A percentile compares a stretch with the other conserved stretches of the same genome.
phyloP scores from a whole-genome alignment of 176 grass and related monocot genomes.

The Bonia amplexicaulis region DNA sequence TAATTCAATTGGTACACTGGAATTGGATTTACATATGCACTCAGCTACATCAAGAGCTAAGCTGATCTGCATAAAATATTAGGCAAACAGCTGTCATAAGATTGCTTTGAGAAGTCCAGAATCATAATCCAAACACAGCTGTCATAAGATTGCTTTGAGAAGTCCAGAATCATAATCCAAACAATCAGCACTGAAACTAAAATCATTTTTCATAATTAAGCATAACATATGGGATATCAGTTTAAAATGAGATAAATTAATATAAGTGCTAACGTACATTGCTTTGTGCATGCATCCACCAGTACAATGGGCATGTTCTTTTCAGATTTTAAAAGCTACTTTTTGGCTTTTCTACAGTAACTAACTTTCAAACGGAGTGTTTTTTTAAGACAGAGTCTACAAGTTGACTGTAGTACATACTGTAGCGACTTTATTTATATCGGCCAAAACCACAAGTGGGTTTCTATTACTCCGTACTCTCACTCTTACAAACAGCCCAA shows the following conservation, averaged over 20 bases:
- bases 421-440: too few relatives aligned
- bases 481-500: too few relatives aligned
- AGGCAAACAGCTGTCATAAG: slow-evolving; percentile 14
- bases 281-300: neutral
- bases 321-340: too few relatives aligned
- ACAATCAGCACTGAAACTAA: neutral
- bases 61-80: slow-evolving; percentile 48
- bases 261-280: neutral
- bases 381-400: too few relatives aligned
- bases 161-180: neutral
- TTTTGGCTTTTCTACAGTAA: too few relatives aligned
- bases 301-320: neutral
- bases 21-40: slow-evolving; percentile 56
- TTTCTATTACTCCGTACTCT: too few relatives aligned
- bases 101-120: slow-evolving; percentile 1
- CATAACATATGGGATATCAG: slow-evolving; percentile 1
- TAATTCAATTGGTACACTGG: slow-evolving; percentile 52
- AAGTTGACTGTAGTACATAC: too few relatives aligned
- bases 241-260: slow-evolving; percentile 3
- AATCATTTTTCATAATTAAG: neutral
- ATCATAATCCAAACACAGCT: neutral
- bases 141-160: slow-evolving; percentile 18
- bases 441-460: too few relatives aligned
- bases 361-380: too few relatives aligned
- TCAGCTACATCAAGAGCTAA: slow-evolving; percentile 80